Evolutionary conservation across 306 rosid species (phyloP).

Genomic region (Quercus suber): DNA sequence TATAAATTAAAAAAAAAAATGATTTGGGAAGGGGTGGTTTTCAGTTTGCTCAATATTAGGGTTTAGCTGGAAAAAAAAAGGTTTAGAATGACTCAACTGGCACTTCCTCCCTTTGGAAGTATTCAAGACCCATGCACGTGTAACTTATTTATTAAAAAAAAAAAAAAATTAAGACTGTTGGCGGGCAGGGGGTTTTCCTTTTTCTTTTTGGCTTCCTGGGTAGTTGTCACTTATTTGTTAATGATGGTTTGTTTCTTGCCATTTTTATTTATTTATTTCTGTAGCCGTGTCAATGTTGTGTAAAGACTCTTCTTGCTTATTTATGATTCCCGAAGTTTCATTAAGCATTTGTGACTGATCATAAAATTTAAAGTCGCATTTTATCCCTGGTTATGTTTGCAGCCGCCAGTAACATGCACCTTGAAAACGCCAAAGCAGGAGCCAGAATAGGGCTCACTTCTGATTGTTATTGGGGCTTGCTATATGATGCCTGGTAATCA

Average conservation of each 20-base stretch:
- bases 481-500: neutral
- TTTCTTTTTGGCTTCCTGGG: neutral
- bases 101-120: too few species aligned
- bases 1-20: too few species aligned
- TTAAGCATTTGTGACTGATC: neutral
- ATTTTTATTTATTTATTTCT: neutral
- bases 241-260: neutral
- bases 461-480: neutral
- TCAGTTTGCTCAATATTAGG: too few species aligned
- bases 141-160: too few species aligned
- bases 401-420: neutral
- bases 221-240: neutral
- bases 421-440: slow-evolving; percentile 11
- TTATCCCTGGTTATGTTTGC: neutral
- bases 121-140: too few species aligned
- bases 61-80: too few species aligned
- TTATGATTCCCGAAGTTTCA: neutral
- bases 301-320: neutral
- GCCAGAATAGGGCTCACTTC: neutral
- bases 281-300: neutral
- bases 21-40: too few species aligned
- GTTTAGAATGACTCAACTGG: too few species aligned
- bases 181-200: too few species aligned
- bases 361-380: neutral
- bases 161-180: too few species aligned